Percentiles rank a stretch among this genome's conserved stretches.
phyloP scores from a whole-genome alignment of 371 early-diverging fungal species.

The Actinomortierella ambigua region DNA sequence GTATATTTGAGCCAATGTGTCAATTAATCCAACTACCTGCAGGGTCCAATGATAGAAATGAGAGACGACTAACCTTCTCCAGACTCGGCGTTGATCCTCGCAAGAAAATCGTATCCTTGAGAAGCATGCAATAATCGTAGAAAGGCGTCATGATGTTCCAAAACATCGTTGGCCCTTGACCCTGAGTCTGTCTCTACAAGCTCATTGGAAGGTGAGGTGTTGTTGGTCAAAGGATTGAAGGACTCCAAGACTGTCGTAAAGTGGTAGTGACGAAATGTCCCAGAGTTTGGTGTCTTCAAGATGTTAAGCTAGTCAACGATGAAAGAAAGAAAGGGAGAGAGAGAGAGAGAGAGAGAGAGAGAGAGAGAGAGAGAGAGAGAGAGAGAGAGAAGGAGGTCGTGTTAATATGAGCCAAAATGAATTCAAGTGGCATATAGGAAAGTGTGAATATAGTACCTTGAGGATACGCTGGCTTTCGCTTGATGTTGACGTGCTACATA shows the following conservation, averaged over 20 bases:
- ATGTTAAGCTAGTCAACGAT: conserved; percentile 5
- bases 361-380: background rate
- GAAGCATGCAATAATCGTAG: conserved; percentile 57
- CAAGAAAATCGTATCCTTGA: conserved; percentile 33
- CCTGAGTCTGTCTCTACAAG: background rate
- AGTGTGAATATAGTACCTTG: no score
- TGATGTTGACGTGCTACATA: no score
- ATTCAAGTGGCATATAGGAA: no score
- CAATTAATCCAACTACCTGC: background rate
- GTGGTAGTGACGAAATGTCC: conserved; percentile 40
- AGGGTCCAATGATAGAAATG: background rate
- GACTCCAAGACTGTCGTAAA: conserved; percentile 27
- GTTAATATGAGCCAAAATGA: background rate
- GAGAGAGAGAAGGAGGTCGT: background rate
- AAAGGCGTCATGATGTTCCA: conserved; percentile 46
- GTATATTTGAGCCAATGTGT: no score
- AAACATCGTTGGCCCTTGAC: no score
- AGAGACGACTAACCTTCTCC: conserved; percentile 1
- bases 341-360: background rate
- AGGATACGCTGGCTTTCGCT: no score
- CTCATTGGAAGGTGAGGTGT: background rate
- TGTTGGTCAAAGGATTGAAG: conserved; percentile 5
- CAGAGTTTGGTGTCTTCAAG: conserved; percentile 36
- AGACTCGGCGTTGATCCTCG: conserved; percentile 27
- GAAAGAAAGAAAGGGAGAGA: background rate